phyloP scores from a whole-genome alignment of 2,329 filamentous ascomycete species.

The Fusarium gaditjirri region DNA sequence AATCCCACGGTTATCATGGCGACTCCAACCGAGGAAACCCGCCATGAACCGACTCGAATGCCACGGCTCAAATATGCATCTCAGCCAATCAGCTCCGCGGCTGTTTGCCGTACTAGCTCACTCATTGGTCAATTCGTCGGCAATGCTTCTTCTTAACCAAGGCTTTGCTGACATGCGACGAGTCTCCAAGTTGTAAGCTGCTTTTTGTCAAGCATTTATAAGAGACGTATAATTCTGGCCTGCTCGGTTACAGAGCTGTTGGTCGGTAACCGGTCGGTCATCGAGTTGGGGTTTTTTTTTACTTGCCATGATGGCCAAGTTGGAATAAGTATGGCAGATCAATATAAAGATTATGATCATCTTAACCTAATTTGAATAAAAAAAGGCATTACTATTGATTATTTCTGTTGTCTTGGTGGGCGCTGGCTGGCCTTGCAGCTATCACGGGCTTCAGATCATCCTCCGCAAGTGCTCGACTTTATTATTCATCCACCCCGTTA shows the following conservation, averaged over 20 bases:
- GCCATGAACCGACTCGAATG: constrained; percentile 39
- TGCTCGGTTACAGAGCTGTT: constrained; percentile 23
- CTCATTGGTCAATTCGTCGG: constrained; percentile 48
- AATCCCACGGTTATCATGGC: constrained; percentile 10
- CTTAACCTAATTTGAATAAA: too few relatives aligned
- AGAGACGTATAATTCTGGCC: background rate
- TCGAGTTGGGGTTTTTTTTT: constrained; percentile 12
- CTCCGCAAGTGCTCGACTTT: constrained; percentile 1
- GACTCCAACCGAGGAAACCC: constrained; percentile 51
- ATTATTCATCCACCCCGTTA: constrained; percentile 43
- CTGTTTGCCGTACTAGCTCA: constrained; percentile 27
- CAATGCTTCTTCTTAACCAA: constrained; percentile 44
- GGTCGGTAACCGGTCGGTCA: constrained; percentile 37
- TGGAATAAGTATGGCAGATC: background rate
- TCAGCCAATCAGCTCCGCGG: constrained; percentile 21
- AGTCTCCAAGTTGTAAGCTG: background rate
- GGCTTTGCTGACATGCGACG: constrained; percentile 30
- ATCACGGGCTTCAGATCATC: constrained; percentile 16
- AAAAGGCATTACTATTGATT: background rate
- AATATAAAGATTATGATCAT: background rate
- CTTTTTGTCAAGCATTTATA: constrained; percentile 14
- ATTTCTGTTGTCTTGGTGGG: background rate
- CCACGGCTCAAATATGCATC: constrained; percentile 21
- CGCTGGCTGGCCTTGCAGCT: background rate
- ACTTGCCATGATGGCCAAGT: background rate